Conservation (phyloP, 352 stramenopile genomes). For the Blastocystis sp. region DNA sequence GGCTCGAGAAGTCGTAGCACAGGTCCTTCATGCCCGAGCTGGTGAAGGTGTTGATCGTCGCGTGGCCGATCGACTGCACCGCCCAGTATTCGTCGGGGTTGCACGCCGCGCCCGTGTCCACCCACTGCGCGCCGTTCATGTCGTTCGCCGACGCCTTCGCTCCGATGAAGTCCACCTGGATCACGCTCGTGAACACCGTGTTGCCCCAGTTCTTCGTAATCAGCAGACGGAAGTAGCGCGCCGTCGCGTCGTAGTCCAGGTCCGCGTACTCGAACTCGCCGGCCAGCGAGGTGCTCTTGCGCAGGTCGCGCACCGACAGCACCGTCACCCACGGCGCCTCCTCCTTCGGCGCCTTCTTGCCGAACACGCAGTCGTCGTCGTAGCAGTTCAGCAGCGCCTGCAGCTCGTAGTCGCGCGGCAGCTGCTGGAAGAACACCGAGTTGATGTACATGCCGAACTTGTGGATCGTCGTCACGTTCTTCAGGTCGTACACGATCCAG, state of each 20-base stretch:
- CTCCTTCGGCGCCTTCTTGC: background rate
- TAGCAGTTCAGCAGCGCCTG: conserved; percentile 57
- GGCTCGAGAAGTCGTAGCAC: conserved; percentile 65
- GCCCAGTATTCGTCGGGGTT: background rate
- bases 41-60: conserved; percentile 25
- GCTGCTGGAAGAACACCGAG: conserved; percentile 55
- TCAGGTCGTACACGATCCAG: conserved; percentile 73
- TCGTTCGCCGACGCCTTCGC: conserved; percentile 22
- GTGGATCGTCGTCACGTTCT: conserved; percentile 40
- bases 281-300: background rate
- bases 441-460: conserved; percentile 69
- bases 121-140: conserved; percentile 38
- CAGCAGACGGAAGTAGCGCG: conserved; percentile 70
- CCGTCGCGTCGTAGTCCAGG: conserved; percentile 9
- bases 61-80: conserved; percentile 31
- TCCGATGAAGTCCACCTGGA: conserved; percentile 66
- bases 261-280: conserved; percentile 26
- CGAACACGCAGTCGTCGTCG: conserved; percentile 59
- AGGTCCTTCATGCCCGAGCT: conserved; percentile 6
- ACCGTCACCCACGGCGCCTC: conserved; percentile 68
- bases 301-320: conserved; percentile 43
- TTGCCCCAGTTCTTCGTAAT: conserved; percentile 73
- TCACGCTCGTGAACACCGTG: conserved; percentile 64
- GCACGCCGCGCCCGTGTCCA: background rate
- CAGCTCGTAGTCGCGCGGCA: conserved; percentile 67